These are phyloP conservation scores for Penicillium egyptiacum DNA, from an alignment of 495 filamentous ascomycete species.

Conservation along the genomic window DNA sequence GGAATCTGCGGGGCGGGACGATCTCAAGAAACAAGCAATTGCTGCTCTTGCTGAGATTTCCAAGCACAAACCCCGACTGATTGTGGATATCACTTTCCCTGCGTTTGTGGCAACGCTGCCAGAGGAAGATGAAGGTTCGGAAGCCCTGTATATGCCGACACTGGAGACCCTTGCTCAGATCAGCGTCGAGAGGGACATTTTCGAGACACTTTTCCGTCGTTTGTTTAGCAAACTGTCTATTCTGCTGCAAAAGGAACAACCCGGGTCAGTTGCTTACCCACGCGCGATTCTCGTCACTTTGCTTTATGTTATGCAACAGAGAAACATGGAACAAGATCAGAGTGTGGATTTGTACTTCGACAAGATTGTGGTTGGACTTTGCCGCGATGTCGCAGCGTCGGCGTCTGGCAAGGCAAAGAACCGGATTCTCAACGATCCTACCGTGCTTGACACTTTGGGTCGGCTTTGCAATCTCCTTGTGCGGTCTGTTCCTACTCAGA, in stretches of 20 bases:
- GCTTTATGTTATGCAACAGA: conserved; percentile 62
- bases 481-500: conserved; percentile 49
- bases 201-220: conserved; percentile 67
- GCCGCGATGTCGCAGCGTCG: conserved; percentile 44
- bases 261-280: conserved; percentile 52
- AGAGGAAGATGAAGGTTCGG: conserved; percentile 50
- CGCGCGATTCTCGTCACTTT: conserved; percentile 62
- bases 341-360: conserved; percentile 60
- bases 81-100: conserved; percentile 71
- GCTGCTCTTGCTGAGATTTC: conserved; percentile 63
- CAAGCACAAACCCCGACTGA: conserved; percentile 62
- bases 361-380: conserved; percentile 56
- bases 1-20: conserved; percentile 54
- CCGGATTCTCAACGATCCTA: conserved; percentile 51
- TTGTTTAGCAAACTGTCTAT: conserved; percentile 65
- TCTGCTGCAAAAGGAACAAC: conserved; percentile 55
- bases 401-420: conserved; percentile 40
- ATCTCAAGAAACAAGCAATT: conserved; percentile 65
- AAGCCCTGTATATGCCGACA: conserved; percentile 52
- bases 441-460: conserved; percentile 63
- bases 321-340: conserved; percentile 47
- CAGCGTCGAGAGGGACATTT: conserved; percentile 61
- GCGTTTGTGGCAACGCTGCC: conserved; percentile 71
- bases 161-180: conserved; percentile 70
- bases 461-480: conserved; percentile 62